Conservation (phyloP, 257 asterid genomes). For the Nicotiana otophora region DNA sequence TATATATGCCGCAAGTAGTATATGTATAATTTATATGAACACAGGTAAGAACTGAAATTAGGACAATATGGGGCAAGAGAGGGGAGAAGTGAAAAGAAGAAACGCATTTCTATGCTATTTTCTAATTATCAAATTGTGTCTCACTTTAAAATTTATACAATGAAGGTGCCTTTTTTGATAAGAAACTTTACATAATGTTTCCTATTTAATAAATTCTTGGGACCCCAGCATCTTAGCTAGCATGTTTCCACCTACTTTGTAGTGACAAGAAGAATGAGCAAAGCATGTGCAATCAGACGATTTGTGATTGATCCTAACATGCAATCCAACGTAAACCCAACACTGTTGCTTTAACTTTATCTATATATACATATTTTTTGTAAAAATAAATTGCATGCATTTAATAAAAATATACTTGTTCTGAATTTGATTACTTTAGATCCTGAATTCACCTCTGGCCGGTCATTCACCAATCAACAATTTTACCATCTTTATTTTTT, state of each 20-base stretch:
- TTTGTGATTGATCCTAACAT: neutral
- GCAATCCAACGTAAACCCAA: neutral
- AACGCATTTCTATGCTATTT: neutral
- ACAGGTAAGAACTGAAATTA: neutral
- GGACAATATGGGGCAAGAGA: neutral
- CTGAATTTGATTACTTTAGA: neutral
- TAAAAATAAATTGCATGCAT: neutral
- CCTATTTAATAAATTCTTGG: neutral
- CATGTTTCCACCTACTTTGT: neutral
- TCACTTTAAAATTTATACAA: neutral
- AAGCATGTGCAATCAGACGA: conserved; percentile 6
- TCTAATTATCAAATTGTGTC: neutral
- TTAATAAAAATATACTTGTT: neutral
- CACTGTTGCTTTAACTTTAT: neutral
- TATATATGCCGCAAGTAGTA: too few relatives aligned
- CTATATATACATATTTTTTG: neutral
- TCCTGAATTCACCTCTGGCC: neutral
- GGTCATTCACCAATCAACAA: neutral
- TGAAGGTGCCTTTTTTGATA: neutral
- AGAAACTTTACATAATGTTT: neutral
- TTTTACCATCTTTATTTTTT: neutral
- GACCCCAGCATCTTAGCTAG: neutral
- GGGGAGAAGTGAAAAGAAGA: neutral
- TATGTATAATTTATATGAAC: too few relatives aligned
- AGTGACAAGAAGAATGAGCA: conserved; percentile 5